Percentiles rank a stretch among this genome's conserved stretches.
Conservation (phyloP, 306 rosid genomes). For the Mucuna pruriens region DNA sequence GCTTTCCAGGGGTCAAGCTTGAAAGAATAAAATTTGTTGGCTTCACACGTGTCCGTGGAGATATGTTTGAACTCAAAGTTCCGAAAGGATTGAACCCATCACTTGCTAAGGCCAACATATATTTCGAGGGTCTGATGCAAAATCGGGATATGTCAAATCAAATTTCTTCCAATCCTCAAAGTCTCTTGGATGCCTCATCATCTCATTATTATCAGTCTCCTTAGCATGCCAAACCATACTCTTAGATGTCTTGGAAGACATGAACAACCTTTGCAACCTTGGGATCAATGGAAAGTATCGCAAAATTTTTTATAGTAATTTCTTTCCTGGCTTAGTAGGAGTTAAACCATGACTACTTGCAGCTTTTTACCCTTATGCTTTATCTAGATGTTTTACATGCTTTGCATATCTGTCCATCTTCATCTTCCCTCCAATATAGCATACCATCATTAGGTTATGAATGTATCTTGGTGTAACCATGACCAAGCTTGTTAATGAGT, state of each 20-base stretch:
- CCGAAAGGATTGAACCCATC: background rate
- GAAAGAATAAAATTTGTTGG: background rate
- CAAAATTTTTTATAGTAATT: background rate
- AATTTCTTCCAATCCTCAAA: background rate
- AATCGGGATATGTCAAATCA: background rate
- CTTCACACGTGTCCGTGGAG: background rate
- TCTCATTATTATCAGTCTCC: background rate
- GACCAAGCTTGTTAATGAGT: background rate
- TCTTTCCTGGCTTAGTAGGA: background rate
- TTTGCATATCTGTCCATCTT: background rate
- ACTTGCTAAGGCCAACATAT: background rate
- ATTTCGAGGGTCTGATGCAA: background rate
- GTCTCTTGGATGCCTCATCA: background rate
- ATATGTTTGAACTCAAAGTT: background rate
- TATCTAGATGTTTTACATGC: background rate
- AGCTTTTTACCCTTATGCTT: background rate
- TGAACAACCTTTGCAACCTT: background rate
- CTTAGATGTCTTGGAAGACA: background rate
- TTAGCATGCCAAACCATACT: background rate
- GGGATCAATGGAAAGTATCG: background rate
- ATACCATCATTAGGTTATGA: background rate
- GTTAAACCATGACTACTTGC: background rate
- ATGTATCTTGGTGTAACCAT: background rate
- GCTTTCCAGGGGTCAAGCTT: background rate
- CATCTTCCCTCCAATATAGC: background rate